Conservation (phyloP, 768 basidiomycete species). For the Mycena olivaceomarginata region DNA sequence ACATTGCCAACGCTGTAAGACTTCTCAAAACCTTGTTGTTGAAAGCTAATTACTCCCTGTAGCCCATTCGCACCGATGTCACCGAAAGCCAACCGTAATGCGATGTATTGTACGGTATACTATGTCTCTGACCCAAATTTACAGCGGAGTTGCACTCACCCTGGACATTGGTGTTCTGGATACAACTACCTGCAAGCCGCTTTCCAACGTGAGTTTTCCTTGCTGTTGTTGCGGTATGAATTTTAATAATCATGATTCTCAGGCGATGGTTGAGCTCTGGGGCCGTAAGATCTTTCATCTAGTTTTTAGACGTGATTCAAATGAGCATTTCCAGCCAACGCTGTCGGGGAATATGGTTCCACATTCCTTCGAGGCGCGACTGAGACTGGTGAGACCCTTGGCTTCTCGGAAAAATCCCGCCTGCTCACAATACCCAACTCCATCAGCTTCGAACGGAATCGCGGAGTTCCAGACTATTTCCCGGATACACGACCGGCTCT, state of each 20-base stretch:
- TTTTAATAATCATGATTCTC: not conserved
- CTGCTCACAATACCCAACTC: conserved; percentile 9
- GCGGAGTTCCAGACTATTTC: conserved; percentile 61
- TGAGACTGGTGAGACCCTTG: not conserved
- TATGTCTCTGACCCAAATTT: not conserved
- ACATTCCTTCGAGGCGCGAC: conserved; percentile 58
- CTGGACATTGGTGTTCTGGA: conserved; percentile 63
- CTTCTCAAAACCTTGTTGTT: not conserved
- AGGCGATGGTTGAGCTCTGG: conserved; percentile 63
- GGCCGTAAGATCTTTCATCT: conserved; percentile 40
- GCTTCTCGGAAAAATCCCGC: not conserved
- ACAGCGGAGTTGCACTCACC: conserved; percentile 58
- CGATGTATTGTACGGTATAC: not conserved
- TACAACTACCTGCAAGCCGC: conserved; percentile 61
- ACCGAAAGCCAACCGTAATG: conserved; percentile 53
- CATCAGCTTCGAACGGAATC: conserved; percentile 57
- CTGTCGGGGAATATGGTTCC: conserved; percentile 56
- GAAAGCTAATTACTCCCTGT: not conserved
- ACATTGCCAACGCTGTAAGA: conserved; percentile 42
- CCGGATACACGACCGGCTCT: conserved; percentile 56
- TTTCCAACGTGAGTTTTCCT: conserved; percentile 47
- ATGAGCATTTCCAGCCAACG: conserved; percentile 51
- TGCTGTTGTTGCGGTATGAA: not conserved
- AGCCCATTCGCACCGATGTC: conserved; percentile 52
- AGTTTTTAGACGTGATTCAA: not conserved